Conservation (phyloP, 352 stramenopile species). For the Pythium sukuiense region DNA sequence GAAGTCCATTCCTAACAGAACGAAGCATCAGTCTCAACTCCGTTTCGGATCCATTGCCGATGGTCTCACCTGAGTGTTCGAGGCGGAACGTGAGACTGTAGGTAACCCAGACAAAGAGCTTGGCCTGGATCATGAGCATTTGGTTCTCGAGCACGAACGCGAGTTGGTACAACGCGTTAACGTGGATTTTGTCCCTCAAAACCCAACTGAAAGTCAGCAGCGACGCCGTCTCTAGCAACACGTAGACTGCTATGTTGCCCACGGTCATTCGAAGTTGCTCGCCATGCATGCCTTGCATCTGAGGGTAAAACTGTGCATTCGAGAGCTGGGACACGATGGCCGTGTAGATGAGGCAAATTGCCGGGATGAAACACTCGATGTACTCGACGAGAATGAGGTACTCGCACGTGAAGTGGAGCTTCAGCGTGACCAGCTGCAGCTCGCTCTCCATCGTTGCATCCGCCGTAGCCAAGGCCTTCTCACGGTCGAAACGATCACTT, state of each 20-base stretch:
- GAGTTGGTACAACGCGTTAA: conserved; percentile 39
- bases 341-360: conserved; percentile 16
- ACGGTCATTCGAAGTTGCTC: neutral
- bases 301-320: conserved; percentile 19
- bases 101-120: conserved; percentile 42
- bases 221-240: conserved; percentile 18
- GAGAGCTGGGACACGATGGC: conserved; percentile 12
- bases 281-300: neutral
- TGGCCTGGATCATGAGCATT: conserved; percentile 33
- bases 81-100: conserved; percentile 19
- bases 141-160: conserved; percentile 53
- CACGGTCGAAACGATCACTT: too few relatives aligned
- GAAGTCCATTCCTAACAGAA: too few relatives aligned
- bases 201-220: conserved; percentile 8
- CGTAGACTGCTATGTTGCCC: conserved; percentile 15
- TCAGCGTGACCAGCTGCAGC: conserved; percentile 1
- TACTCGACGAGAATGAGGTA: conserved; percentile 31
- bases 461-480: too few relatives aligned
- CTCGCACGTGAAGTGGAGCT: conserved; percentile 24
- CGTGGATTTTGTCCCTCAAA: conserved; percentile 7
- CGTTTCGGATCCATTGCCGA: too few relatives aligned
- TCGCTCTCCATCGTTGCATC: neutral
- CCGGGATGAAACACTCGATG: conserved; percentile 27
- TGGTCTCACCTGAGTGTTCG: conserved; percentile 15
- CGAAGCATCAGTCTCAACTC: too few relatives aligned